Evolutionary conservation across 1,284 basidiomycete genomes (phyloP).

Genomic region (Vanrija humicola): DNA sequence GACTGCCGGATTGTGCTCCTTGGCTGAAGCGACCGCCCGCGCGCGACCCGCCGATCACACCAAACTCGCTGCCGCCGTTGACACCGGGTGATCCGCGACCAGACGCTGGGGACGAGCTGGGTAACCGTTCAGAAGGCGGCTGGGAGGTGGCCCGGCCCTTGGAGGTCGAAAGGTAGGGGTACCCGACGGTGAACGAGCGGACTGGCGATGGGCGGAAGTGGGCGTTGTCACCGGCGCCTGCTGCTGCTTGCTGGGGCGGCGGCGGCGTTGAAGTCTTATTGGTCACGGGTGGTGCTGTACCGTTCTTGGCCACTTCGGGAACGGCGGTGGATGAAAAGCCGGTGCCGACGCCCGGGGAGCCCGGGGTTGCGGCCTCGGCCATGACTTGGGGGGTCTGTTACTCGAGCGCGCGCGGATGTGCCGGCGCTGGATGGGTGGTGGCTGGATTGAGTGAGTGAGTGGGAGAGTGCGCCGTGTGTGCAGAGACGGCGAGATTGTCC

Average conservation of each 20-base stretch:
- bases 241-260: not conserved
- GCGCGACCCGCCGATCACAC: slow-evolving; percentile 42
- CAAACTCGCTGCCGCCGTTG: slow-evolving; percentile 25
- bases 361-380: slow-evolving; percentile 8
- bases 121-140: slow-evolving; percentile 38
- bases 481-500: not conserved
- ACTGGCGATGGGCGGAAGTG: slow-evolving; percentile 17
- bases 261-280: slow-evolving; percentile 1
- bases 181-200: slow-evolving; percentile 17
- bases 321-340: not conserved
- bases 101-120: slow-evolving; percentile 29
- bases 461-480: not conserved
- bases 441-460: not conserved
- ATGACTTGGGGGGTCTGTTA: slow-evolving; percentile 2
- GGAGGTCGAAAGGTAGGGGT: slow-evolving; percentile 17
- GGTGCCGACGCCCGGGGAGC: not conserved
- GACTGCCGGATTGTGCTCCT: not conserved
- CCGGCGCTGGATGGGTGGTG: not conserved
- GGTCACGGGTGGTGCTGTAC: not conserved
- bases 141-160: slow-evolving; percentile 40
- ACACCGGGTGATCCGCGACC: slow-evolving; percentile 32
- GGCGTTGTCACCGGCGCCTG: not conserved
- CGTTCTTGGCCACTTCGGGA: not conserved
- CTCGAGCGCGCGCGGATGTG: not conserved
- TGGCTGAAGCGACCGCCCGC: slow-evolving; percentile 7